These are phyloP conservation scores for Pythium aquatile DNA, from an alignment of 352 stramenopile species.

Conservation along the genomic window DNA sequence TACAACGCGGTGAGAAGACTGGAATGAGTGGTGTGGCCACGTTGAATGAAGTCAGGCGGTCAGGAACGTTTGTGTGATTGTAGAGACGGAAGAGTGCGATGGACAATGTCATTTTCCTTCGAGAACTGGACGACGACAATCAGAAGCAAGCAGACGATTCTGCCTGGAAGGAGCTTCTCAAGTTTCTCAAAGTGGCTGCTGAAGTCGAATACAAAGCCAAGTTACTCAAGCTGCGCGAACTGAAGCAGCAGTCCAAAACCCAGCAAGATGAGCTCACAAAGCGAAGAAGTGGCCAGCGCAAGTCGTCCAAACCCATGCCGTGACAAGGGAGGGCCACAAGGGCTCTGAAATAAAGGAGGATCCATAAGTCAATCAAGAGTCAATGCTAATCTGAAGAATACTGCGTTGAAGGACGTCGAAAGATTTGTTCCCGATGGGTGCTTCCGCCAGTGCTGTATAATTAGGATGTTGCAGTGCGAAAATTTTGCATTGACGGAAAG, in stretches of 20 bases:
- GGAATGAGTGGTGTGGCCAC: background rate
- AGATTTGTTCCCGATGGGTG: background rate
- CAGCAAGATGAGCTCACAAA: conserved; percentile 7
- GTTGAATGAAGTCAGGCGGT: background rate
- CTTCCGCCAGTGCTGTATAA: background rate
- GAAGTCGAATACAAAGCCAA: conserved; percentile 62
- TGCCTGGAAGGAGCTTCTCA: conserved; percentile 33
- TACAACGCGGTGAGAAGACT: conserved; percentile 42
- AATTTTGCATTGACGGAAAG: background rate
- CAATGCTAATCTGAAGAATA: background rate
- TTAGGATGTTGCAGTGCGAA: background rate
- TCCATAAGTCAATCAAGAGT: background rate
- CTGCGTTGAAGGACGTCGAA: background rate
- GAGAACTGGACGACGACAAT: conserved; percentile 16
- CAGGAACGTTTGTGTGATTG: no score
- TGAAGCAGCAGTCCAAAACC: conserved; percentile 35
- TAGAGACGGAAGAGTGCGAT: conserved; percentile 61
- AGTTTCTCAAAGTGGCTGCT: conserved; percentile 44
- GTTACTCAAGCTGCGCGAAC: conserved; percentile 37
- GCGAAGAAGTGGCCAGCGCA: background rate
- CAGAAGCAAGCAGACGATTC: conserved; percentile 6
- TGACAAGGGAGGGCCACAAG: background rate
- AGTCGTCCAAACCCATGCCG: background rate
- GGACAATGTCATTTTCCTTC: conserved; percentile 32
- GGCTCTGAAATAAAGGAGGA: background rate